Evolutionary conservation across 352 stramenopile species (phyloP), one percentile per base, ranked within the genome.

Genomic region (Lagenidium giganteum): DNA sequence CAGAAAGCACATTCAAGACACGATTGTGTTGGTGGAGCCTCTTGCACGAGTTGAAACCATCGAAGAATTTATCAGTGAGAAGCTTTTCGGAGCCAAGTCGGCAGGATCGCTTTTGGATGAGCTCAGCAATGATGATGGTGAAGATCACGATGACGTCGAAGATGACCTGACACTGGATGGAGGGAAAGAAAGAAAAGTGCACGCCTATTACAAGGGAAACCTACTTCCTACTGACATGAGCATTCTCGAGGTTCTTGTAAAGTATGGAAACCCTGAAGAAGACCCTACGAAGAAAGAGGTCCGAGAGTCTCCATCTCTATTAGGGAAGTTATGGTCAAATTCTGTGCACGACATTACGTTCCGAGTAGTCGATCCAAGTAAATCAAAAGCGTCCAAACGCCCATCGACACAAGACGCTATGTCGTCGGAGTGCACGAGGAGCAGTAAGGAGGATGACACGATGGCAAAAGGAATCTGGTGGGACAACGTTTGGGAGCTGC

Each of bases 1-100:
- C 42, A 64, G 66, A 28, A 46, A 59, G 11, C 28, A 39, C 4
- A 67, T 88, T 2, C 71, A 84, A 23, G 70, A 87, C 20, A 85
- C 78, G 0, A 66, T 90, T 22, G 78, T 90, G 36, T 47, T 90
- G 0, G 78, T 90, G 8, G 78, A 90, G 26, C 78, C 78, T 12
- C 64, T 90, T 24, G 78, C 78, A 16, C 61, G 78, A 12, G 78
- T 90, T 27, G 74, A 86, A 34, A 87, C 78, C 23, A 86, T 90
- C 38, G 74, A 90, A 36, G 72, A 82, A 24, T 90, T 87, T 46
- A 83, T 90, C 8, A 45, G 49, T 7, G 78, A 85, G 30, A 80
- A 84, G 37, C 37, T 87, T 4, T 85, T 86, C 52, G 74, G 71
- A 3, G 50, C 54, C 3, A 42, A 46, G 8, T 42, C 26, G 8